Evolutionary conservation across 306 rosid species (phyloP).

Genomic region (Arachis hypogaea): DNA sequence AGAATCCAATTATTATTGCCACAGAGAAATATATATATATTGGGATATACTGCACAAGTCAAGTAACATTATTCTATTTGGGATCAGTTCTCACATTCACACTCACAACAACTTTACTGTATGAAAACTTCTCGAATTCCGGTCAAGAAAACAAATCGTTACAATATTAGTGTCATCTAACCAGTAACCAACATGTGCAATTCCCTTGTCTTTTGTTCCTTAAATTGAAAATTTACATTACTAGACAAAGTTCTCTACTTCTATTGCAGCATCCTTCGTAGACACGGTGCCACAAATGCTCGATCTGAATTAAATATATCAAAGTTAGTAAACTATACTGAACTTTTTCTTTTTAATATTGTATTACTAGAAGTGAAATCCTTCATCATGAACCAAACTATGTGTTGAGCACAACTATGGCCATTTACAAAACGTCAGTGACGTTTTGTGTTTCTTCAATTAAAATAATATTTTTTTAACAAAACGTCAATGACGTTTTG

Average conservation of each 20-base stretch:
- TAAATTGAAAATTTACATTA: conserved; percentile 7
- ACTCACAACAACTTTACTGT: neutral
- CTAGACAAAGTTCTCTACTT: neutral
- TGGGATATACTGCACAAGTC: too few species aligned
- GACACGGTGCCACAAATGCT: conserved; percentile 32
- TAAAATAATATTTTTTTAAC: too few species aligned
- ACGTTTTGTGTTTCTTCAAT: too few species aligned
- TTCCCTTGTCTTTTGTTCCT: conserved; percentile 14
- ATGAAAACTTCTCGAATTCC: conserved; percentile 12
- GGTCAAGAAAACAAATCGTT: conserved; percentile 33
- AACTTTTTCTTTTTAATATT: too few species aligned
- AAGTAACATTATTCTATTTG: too few species aligned
- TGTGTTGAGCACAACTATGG: too few species aligned
- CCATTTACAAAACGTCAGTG: too few species aligned
- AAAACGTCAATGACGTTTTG: too few species aligned
- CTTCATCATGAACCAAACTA: too few species aligned
- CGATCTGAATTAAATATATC: conserved; percentile 20
- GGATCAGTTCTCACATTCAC: neutral
- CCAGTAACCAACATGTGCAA: conserved; percentile 7
- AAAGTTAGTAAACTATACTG: neutral
- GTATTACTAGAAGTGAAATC: too few species aligned
- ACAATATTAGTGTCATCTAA: conserved; percentile 10
- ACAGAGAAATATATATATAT: too few species aligned
- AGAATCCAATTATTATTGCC: too few species aligned
- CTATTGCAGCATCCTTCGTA: conserved; percentile 27